Base-by-base conservation (phyloP, 257 asterid genomes). In the Ehretia macrophylla region DNA sequence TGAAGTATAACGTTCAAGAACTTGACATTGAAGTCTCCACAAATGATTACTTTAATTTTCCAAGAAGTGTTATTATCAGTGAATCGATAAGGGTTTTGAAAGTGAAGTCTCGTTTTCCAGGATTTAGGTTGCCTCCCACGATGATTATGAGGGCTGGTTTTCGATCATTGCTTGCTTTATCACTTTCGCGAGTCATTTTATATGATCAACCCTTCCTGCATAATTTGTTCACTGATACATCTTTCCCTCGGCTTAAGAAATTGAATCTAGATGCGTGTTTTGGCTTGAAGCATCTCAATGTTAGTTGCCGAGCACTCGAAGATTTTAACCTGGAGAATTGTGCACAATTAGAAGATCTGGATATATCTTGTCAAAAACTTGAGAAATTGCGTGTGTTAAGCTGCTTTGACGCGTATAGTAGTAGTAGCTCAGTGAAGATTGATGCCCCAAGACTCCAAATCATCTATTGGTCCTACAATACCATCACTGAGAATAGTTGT, bases 121-220 rank as follows among this genome's bases (percentile, higher is more conserved):
- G 97, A 1, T 90, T 90, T 63, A 64, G 96, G 50, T 63, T 90
- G 58, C 96, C 98, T 35, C 96, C 98, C 0, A 38, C 66, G 10
- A 62, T 67, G 14, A 63, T 79, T 56, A 72, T 90, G 77, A 78
- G 73, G 58, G 78, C 71, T 5, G 95, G 95, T 3, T 85, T 90
- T 44, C 71, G 65, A 65, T 75, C 84, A 0, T 57, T 90, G 9
- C 55, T 69, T 0, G 40, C 70, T 5, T 21, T 90, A 32, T 83
- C 96, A 0, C 83, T 90, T 8, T 81, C 94, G 9, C 74, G 78
- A 0, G 65, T 79, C 10, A 74, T 85, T 32, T 56, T 83, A 10
- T 67, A 73, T 13, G 83, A 79, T 14, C 82, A 75, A 10, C 86
- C 97, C 1, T 75, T 79, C 0, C 78, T 87, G 17, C 54, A 62